phyloP scores from a whole-genome alignment of 208 protist species.

The Trypanosomatidae sp. region DNA sequence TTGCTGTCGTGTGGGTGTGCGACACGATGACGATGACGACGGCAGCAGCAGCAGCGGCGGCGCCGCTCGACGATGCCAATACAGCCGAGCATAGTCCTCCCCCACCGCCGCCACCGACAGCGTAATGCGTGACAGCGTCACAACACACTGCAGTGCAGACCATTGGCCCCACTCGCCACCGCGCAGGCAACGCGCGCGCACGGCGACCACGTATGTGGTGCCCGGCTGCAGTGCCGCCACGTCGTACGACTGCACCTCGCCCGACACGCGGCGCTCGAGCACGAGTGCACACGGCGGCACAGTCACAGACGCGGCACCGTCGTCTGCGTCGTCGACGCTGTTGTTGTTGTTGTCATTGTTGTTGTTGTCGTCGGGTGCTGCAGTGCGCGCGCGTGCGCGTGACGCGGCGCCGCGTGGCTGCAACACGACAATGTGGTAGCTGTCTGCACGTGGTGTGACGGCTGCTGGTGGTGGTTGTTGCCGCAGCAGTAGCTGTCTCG shows the following conservation, averaged over 20 bases:
- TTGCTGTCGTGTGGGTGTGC: conserved; percentile 3
- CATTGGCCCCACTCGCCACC: conserved; percentile 77
- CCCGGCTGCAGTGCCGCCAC: conserved; percentile 45
- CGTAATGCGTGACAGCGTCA: conserved; percentile 76
- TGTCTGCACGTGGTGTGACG: conserved; percentile 1
- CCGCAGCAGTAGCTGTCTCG: no score
- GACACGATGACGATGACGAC: no score
- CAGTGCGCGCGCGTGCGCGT: no score
- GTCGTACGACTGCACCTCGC: conserved; percentile 15
- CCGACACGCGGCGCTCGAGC: conserved; percentile 45
- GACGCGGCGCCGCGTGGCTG: no score
- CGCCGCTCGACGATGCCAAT: conserved; percentile 41
- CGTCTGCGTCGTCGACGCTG: conserved; percentile 12
- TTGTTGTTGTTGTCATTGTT: no score
- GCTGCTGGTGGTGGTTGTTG: not conserved
- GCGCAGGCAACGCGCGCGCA: conserved; percentile 32
- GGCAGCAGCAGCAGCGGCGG: conserved; percentile 57
- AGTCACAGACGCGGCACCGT: conserved; percentile 7
- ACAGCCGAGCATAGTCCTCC: conserved; percentile 74
- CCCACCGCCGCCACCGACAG: conserved; percentile 48
- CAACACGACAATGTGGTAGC: conserved; percentile 35
- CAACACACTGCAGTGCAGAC: conserved; percentile 65
- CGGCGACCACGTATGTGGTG: conserved; percentile 46
- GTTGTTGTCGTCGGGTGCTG: no score
- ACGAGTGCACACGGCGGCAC: no score